These are phyloP conservation scores for Nepenthes mirabilis DNA, from an alignment of 148 eudicot genomes.

Conservation along the genomic window DNA sequence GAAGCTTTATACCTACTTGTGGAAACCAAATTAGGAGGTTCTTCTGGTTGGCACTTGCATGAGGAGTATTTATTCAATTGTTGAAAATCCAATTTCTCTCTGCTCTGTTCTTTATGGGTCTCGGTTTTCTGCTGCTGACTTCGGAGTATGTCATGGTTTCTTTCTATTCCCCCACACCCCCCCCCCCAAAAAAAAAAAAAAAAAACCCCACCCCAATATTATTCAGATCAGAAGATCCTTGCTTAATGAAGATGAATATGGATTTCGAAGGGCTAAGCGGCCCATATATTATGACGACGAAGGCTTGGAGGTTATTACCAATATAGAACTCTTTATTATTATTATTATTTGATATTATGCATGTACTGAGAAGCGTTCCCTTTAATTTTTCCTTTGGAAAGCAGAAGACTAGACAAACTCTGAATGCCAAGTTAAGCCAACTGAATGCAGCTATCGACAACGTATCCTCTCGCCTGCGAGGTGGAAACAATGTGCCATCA, in stretches of 20 bases:
- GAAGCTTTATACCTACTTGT: no score
- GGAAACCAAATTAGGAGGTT: no score
- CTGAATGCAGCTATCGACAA: conserved; percentile 87
- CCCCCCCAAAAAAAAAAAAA: no score
- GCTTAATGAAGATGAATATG: conserved; percentile 70
- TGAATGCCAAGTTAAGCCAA: conserved; percentile 57
- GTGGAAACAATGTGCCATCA: conserved; percentile 39
- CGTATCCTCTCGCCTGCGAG: conserved; percentile 78
- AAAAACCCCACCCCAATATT: no score
- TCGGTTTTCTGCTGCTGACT: no score
- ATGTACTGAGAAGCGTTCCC: not conserved
- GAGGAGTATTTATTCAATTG: no score
- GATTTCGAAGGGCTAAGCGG: conserved; percentile 60
- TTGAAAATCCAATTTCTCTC: no score
- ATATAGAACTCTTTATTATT: not conserved
- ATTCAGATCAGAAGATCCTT: conserved; percentile 54
- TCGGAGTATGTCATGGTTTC: no score
- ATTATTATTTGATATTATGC: not conserved
- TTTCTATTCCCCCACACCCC: no score
- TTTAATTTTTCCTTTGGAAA: conserved; percentile 6
- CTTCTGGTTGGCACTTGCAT: no score
- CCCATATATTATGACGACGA: conserved; percentile 75
- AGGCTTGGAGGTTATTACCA: conserved; percentile 55
- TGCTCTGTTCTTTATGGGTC: not conserved
- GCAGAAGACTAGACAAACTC: conserved; percentile 66